Evolutionary conservation across 805 yeast species (phyloP).

Genomic region (Metschnikowia anglica): DNA sequence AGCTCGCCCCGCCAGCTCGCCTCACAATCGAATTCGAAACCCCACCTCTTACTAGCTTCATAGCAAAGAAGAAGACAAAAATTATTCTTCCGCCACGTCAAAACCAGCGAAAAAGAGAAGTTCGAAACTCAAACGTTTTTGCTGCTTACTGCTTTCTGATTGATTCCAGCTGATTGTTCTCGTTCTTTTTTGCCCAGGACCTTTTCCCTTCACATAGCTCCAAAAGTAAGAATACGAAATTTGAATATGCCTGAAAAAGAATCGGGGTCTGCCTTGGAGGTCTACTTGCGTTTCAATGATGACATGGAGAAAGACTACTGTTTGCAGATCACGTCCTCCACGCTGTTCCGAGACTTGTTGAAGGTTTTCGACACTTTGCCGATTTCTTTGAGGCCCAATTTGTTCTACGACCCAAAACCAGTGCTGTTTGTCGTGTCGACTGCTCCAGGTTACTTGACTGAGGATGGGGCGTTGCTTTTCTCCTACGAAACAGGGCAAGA

Average conservation of each 20-base stretch:
- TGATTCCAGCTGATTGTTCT: too few relatives aligned
- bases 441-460: constrained; percentile 80
- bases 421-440: constrained; percentile 58
- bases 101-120: too few relatives aligned
- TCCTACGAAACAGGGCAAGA: constrained; percentile 51
- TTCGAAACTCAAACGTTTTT: too few relatives aligned
- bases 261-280: constrained; percentile 33
- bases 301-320: constrained; percentile 89
- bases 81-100: too few relatives aligned
- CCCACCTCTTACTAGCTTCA: too few relatives aligned
- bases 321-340: constrained; percentile 63
- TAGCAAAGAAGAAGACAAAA: too few relatives aligned
- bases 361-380: constrained; percentile 67
- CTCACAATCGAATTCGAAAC: too few relatives aligned
- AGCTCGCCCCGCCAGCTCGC: too few relatives aligned
- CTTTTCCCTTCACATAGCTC: not conserved
- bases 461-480: constrained; percentile 77
- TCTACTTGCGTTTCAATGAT: constrained; percentile 78
- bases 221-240: too few relatives aligned
- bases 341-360: constrained; percentile 58
- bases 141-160: too few relatives aligned
- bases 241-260: constrained; percentile 7
- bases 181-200: too few relatives aligned
- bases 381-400: constrained; percentile 73
- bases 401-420: constrained; percentile 69